Evolutionary conservation across 169 alveolate genomes (phyloP), one percentile per base, ranked within the genome.

Genomic region (Plasmodium sp.): DNA sequence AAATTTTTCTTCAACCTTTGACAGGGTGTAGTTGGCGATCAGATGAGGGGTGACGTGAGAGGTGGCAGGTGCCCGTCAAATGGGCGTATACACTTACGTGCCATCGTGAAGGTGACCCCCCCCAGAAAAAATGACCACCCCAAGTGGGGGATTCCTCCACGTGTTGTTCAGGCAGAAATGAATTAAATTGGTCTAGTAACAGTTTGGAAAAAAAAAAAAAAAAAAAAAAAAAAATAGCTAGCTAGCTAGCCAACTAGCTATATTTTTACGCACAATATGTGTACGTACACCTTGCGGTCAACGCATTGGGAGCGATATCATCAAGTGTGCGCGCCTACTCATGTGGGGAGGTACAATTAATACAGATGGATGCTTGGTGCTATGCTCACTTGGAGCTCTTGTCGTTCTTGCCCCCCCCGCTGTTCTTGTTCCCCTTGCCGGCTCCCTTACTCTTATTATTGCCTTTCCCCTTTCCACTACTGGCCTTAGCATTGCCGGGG

Each of bases 1-100:
- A 86, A 86, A 36, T 86, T 75, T 86, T 86, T 86, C 39, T 86
- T 86, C 45, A 77, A 86, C 33, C 58, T 86, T 34, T 86, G 81
- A 86, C 43, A 41, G 14, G 10, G 62, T 51, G 6, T 41, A 12
- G 58, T 48, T 48, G 14, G 58, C 4, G 39, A 62, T 9, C 16
- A 62, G 6, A 62, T 5, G n/a, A 39, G 77, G 77, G 77, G 39
- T 12, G 22, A 22, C 27, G 77, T 18, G 39, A 62, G 14, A 22
- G 16, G 77, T 62, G 77, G 33, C 14, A 22, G 27, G 27, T 22
- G 27, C 27, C 77, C 31, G 6, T 62, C 10, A 62, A 18, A 62
- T 18, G 77, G 36, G 31, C 77, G 9, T 9, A 58, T n/a, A 62
- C 5, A 62, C 0, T 6, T 5, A 16, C 16, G 36, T n/a, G 77